Conservation (phyloP, 108 stramenopile species). For the Cyclostephanos invisitatus region DNA sequence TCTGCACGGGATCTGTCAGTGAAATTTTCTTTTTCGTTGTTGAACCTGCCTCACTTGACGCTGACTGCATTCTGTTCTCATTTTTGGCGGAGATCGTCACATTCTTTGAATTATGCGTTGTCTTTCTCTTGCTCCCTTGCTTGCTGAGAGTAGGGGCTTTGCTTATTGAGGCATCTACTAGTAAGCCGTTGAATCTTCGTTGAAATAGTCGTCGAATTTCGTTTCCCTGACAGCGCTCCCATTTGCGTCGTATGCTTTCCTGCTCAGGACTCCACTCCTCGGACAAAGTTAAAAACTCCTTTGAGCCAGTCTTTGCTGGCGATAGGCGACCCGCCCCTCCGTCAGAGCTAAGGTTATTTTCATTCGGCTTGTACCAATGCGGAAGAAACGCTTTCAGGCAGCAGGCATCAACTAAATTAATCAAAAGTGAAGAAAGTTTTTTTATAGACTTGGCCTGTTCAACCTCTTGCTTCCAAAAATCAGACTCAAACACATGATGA, state of each 20-base stretch:
- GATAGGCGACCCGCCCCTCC: slow-evolving; percentile 21
- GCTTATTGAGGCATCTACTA: background rate
- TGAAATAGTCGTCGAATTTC: slow-evolving; percentile 4
- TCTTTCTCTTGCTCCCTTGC: slow-evolving; percentile 13
- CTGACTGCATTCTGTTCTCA: background rate
- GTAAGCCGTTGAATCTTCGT: background rate
- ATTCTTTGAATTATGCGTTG: background rate
- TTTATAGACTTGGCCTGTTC: slow-evolving; percentile 47
- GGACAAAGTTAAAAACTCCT: background rate
- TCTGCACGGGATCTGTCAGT: background rate
- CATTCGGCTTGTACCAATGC: slow-evolving; percentile 57
- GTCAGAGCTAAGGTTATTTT: slow-evolving; percentile 26
- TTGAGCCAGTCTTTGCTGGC: background rate
- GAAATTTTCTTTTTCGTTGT: background rate
- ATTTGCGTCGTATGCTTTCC: slow-evolving; percentile 32
- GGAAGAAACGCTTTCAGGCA: slow-evolving; percentile 56
- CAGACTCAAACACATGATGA: slow-evolving; percentile 1
- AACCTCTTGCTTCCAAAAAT: slow-evolving; percentile 52
- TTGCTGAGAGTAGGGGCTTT: background rate
- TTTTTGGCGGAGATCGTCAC: background rate
- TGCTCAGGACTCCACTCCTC: slow-evolving; percentile 20
- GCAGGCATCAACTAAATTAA: slow-evolving; percentile 62
- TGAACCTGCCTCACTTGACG: background rate
- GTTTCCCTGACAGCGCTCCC: slow-evolving; percentile 32
- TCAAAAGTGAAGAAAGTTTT: slow-evolving; percentile 47